phyloP scores from a whole-genome alignment of 305 asterid genomes.

The Fraxinus ornus region DNA sequence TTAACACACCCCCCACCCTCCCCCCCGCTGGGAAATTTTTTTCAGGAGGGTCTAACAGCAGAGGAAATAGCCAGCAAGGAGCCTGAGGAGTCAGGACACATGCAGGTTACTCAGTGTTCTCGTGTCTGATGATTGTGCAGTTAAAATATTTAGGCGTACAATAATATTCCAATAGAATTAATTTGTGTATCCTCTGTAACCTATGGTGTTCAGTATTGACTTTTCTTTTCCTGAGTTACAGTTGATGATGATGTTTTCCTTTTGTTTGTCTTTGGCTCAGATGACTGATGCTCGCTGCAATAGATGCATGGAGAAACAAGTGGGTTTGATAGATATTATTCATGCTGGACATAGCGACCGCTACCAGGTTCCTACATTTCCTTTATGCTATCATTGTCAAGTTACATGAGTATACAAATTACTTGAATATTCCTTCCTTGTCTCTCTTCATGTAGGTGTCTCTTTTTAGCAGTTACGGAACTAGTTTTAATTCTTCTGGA shows the following conservation, averaged over 20 bases:
- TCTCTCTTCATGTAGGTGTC: neutral
- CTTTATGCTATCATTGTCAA: neutral
- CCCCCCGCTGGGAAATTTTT: neutral
- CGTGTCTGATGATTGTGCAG: slow-evolving; percentile 10
- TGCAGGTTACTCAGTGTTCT: slow-evolving; percentile 47
- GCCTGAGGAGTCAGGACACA: slow-evolving; percentile 58
- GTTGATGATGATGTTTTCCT: neutral
- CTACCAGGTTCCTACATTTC: slow-evolving; percentile 57
- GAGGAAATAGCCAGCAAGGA: slow-evolving; percentile 65
- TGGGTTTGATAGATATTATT: slow-evolving; percentile 61
- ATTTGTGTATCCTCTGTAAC: neutral
- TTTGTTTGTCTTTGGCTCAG: slow-evolving; percentile 37
- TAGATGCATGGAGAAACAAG: slow-evolving; percentile 68
- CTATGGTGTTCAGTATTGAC: neutral
- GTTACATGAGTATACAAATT: neutral
- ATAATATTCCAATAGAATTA: neutral
- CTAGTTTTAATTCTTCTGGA: neutral
- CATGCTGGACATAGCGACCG: slow-evolving; percentile 88
- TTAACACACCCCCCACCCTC: neutral
- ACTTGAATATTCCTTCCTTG: neutral
- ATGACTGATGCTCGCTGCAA: slow-evolving; percentile 92
- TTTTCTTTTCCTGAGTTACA: neutral
- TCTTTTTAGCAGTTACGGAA: neutral
- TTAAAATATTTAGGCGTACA: neutral
- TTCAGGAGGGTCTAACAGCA: slow-evolving; percentile 69